phyloP scores from a whole-genome alignment of 768 basidiomycete species.

The Kwoniella botswanensis region DNA sequence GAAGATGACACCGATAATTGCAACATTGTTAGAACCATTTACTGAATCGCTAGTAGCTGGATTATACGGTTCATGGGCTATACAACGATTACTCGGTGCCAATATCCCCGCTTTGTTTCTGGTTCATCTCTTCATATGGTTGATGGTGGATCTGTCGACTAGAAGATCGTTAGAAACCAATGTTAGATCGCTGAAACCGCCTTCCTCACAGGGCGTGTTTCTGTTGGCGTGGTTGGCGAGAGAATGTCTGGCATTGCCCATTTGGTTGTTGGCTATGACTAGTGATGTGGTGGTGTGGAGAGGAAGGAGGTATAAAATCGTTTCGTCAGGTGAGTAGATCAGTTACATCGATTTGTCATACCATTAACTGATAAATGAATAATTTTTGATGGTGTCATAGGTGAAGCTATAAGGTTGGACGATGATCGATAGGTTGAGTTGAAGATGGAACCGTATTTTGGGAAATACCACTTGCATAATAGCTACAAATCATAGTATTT shows the following conservation, averaged over 20 bases:
- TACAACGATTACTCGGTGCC: constrained; percentile 59
- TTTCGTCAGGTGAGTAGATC: constrained; percentile 72
- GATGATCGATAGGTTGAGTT: neutral
- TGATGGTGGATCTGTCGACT: constrained; percentile 80
- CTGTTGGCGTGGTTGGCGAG: constrained; percentile 76
- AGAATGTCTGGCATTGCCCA: constrained; percentile 83
- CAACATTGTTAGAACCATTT: constrained; percentile 88
- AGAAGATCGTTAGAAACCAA: constrained; percentile 76
- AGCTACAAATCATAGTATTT: too few relatives aligned
- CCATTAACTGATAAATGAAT: constrained; percentile 11
- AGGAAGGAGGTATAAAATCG: constrained; percentile 75
- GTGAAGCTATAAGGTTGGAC: constrained; percentile 21
- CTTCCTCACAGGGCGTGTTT: constrained; percentile 65
- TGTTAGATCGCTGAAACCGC: constrained; percentile 61
- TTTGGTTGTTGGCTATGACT: constrained; percentile 80
- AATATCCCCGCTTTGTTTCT: constrained; percentile 61
- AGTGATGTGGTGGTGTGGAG: constrained; percentile 88
- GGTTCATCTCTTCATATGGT: constrained; percentile 67
- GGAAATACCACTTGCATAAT: too few relatives aligned
- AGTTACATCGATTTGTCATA: neutral
- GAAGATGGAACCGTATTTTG: neutral
- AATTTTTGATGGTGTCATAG: neutral
- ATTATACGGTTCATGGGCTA: constrained; percentile 67
- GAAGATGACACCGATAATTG: constrained; percentile 78
- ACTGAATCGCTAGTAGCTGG: constrained; percentile 83